Percentiles rank a stretch among this genome's conserved stretches.
These are phyloP conservation scores for Tetrahymena thermophila DNA, from an alignment of 73 alveolate genomes.

Conservation along the genomic window DNA sequence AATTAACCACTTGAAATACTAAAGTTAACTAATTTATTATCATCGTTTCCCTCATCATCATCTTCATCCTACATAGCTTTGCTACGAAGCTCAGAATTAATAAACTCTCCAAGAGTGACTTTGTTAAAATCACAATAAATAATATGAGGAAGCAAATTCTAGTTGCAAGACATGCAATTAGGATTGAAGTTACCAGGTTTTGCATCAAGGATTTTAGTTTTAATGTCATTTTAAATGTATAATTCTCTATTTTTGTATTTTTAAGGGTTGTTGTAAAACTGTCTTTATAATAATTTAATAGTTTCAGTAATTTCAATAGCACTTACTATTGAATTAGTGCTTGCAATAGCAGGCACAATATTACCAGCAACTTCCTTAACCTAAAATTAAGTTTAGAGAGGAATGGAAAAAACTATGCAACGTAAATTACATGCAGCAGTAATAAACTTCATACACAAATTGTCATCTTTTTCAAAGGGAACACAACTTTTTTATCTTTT, in stretches of 20 bases:
- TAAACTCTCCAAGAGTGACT: neutral
- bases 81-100: neutral
- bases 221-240: neutral
- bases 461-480: conserved; percentile 21
- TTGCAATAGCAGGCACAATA: conserved; percentile 37
- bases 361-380: conserved; percentile 24
- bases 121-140: neutral
- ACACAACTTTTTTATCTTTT: neutral
- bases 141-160: neutral
- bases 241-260: neutral
- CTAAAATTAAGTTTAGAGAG: neutral
- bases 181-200: neutral
- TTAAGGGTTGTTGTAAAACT: neutral
- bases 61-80: neutral
- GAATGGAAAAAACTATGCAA: conserved; percentile 15
- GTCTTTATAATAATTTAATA: neutral
- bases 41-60: neutral
- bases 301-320: conserved; percentile 25
- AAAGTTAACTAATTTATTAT: neutral
- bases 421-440: conserved; percentile 3
- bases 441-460: neutral
- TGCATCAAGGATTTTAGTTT: neutral
- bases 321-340: conserved; percentile 34
- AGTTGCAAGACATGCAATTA: neutral
- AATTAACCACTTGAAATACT: neutral